Conservation (phyloP, 768 basidiomycete genomes). For the Polyporus arcularius region DNA sequence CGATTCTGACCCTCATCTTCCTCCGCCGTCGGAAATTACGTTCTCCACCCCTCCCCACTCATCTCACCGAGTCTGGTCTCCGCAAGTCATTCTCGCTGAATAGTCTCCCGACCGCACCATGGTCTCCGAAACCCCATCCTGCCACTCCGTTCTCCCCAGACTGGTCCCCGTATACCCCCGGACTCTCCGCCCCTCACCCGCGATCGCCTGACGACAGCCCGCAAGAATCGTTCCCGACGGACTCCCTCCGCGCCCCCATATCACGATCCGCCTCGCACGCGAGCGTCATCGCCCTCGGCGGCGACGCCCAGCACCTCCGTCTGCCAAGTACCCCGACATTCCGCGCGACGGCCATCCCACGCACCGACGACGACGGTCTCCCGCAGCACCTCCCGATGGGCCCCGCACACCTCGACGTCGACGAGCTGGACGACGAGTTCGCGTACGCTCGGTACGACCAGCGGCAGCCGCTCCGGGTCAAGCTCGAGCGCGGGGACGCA, state of each 20-base stretch:
- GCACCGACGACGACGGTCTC: not conserved
- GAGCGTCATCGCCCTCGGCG: not conserved
- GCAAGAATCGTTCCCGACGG: slow-evolving; percentile 7
- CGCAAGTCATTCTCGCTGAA: slow-evolving; percentile 16
- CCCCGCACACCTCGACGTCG: slow-evolving; percentile 13
- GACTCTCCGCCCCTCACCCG: slow-evolving; percentile 15
- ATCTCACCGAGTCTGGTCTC: slow-evolving; percentile 1
- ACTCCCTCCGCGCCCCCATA: slow-evolving; percentile 6
- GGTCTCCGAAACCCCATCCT: not conserved
- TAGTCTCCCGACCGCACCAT: slow-evolving; percentile 16
- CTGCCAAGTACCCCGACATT: slow-evolving; percentile 14
- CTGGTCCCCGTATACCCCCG: slow-evolving; percentile 17
- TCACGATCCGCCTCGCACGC: not conserved
- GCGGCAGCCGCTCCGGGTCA: slow-evolving; percentile 13
- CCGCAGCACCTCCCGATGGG: not conserved
- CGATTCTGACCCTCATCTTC: slow-evolving; percentile 47
- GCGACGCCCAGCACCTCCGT: not conserved
- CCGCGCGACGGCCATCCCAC: slow-evolving; percentile 15
- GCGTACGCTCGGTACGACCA: slow-evolving; percentile 19
- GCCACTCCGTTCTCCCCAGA: slow-evolving; percentile 17
- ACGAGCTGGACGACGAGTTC: slow-evolving; percentile 23
- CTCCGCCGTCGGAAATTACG: slow-evolving; percentile 39
- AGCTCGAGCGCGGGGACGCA: slow-evolving; percentile 5
- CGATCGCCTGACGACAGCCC: slow-evolving; percentile 17
- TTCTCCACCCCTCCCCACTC: slow-evolving; percentile 2